phyloP scores from a whole-genome alignment of 2,329 filamentous ascomycete genomes.

The Xylaria digitata region DNA sequence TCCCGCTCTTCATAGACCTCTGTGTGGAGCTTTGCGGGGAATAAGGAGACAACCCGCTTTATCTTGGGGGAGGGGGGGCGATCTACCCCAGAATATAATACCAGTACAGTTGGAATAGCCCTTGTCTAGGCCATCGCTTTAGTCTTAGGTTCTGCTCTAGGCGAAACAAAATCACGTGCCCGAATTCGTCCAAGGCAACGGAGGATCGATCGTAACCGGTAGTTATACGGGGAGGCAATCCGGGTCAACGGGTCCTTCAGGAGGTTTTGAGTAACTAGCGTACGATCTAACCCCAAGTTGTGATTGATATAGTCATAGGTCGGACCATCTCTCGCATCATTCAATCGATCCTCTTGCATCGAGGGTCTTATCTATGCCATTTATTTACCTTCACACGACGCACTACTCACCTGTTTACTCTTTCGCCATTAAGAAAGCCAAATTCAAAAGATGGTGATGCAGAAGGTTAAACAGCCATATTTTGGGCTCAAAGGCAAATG shows the following conservation, averaged over 20 bases:
- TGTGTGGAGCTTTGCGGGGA: conserved; percentile 1
- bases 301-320: neutral
- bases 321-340: neutral
- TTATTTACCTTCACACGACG: neutral
- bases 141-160: neutral
- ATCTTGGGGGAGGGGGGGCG: no score
- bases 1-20: neutral
- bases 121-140: neutral
- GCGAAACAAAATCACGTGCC: neutral
- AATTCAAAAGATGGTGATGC: conserved; percentile 38
- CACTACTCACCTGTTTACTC: neutral
- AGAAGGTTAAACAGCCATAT: conserved; percentile 43
- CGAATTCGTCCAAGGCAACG: neutral
- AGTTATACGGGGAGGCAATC: neutral
- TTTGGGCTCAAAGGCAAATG: conserved; percentile 47
- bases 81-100: neutral
- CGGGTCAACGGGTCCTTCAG: neutral
- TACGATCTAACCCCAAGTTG: neutral
- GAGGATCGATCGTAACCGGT: neutral
- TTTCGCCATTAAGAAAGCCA: no score
- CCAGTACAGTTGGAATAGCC: neutral
- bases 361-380: no score
- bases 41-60: neutral
- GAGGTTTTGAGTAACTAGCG: neutral
- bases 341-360: no score